Percentiles rank a stretch among this genome's conserved stretches.
Conservation (phyloP, 768 basidiomycete genomes). For the Bullera alba region DNA sequence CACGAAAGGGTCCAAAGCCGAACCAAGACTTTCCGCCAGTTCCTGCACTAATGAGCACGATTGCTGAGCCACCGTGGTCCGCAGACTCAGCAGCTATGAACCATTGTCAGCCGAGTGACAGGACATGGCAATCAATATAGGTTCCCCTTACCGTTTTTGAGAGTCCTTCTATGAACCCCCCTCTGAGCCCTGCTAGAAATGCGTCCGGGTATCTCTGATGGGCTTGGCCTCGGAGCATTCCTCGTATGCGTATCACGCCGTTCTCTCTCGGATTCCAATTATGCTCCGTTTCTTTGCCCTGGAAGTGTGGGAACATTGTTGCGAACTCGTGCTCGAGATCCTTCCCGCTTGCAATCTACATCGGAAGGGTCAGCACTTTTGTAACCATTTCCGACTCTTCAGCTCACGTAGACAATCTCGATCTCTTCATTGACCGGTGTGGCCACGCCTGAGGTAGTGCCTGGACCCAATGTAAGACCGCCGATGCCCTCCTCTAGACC, state of each 20-base stretch:
- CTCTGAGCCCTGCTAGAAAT: conserved; percentile 69
- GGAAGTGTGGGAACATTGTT: conserved; percentile 66
- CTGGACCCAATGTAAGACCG: too few relatives aligned
- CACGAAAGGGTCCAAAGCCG: conserved; percentile 68
- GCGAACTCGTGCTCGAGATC: conserved; percentile 83
- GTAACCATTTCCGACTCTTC: neutral
- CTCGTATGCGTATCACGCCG: conserved; percentile 67
- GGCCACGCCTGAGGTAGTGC: neutral
- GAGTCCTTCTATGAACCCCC: conserved; percentile 71
- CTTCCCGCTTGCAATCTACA: conserved; percentile 64
- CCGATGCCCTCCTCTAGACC: neutral
- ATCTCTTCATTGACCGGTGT: conserved; percentile 22
- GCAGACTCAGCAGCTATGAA: conserved; percentile 78
- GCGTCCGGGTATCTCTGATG: conserved; percentile 64
- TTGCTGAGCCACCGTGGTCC: conserved; percentile 79
- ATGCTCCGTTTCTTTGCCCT: conserved; percentile 96
- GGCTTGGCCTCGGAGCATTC: conserved; percentile 82
- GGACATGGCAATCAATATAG: neutral
- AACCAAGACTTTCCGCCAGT: conserved; percentile 60
- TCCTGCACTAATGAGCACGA: conserved; percentile 73
- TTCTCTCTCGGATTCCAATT: conserved; percentile 85
- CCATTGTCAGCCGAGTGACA: neutral
- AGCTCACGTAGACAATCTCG: conserved; percentile 33
- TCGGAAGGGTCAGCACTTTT: neutral
- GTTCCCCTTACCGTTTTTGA: conserved; percentile 65